Percentiles rank a stretch among this genome's conserved stretches.
phyloP scores from a whole-genome alignment of 768 basidiomycete species.

The Terana coerulea region DNA sequence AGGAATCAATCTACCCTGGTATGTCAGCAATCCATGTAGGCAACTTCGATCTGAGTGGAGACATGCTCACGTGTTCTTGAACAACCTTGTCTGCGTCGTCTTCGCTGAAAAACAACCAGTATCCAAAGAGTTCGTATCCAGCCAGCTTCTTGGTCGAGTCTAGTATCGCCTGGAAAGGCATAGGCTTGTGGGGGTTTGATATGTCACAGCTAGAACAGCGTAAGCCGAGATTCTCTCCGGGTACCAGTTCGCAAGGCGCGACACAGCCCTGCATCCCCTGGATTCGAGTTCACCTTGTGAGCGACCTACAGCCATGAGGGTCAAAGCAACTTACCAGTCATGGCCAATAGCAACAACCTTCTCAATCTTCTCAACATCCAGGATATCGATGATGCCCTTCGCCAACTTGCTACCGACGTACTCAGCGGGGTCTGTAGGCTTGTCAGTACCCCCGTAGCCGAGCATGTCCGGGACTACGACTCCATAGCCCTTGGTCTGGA shows the following conservation, averaged over 20 bases:
- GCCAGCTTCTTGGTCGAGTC: conserved; percentile 25
- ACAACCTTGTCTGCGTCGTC: conserved; percentile 29
- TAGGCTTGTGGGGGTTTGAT: too few species aligned
- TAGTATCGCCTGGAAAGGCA: conserved; percentile 25
- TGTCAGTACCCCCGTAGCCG: conserved; percentile 42
- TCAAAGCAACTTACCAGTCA: conserved; percentile 27
- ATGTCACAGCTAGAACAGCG: conserved; percentile 32
- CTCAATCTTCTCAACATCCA: conserved; percentile 24
- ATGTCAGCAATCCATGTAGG: background rate
- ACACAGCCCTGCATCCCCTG: conserved; percentile 34
- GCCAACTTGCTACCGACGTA: conserved; percentile 25
- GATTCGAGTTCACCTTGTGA: too few species aligned
- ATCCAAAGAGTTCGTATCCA: conserved; percentile 37
- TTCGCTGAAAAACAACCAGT: conserved; percentile 37
- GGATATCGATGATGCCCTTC: conserved; percentile 31
- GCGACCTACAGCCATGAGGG: background rate
- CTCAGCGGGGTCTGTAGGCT: conserved; percentile 27
- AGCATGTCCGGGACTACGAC: conserved; percentile 41
- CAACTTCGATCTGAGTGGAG: background rate
- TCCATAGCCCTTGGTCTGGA: conserved; percentile 39
- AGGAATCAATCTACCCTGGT: conserved; percentile 16
- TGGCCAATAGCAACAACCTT: conserved; percentile 31
- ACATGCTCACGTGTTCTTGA: conserved; percentile 29
- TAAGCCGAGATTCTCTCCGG: conserved; percentile 39
- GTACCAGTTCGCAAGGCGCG: conserved; percentile 35